Evolutionary conservation across 352 stramenopile genomes (phyloP), one percentile per base, ranked within the genome.

Genomic region (Phytophthora cactorum): DNA sequence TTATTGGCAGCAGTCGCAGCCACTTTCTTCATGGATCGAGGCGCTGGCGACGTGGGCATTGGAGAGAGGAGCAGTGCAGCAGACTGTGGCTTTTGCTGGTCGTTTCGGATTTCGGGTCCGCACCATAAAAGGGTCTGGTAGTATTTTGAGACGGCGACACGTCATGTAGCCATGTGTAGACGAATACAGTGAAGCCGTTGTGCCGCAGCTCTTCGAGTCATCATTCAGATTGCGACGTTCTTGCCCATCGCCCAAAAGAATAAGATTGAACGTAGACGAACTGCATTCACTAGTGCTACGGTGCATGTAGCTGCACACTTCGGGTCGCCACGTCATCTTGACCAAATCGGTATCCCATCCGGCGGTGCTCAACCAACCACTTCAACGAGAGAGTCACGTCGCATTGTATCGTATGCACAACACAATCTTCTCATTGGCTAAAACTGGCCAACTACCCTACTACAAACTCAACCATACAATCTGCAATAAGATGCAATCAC

Each of bases 31-130:
- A 53, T 9, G 31, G 62, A 72, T n/a, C 52, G 62, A 36, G 52
- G 56, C 3, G 68, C 63, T 41, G 68, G 63, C 5, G 68, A 75
- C 22, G 56, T 65, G 6, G 68, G 56, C 68, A 75, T 75, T 44
- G 12, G 32, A 29, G 31, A 49, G 38, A 53, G 29, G 38, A 51
- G 25, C 38, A 10, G 7, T 15, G 10, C 8, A 11, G 17, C 2
- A 27, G 14, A 44, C 11, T 56, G 25, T 28, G 15, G 32, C 52
- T 17, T 22, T 22, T 6, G 7, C 10, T 51, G 31, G 52, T 65
- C 59, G 59, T 73, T 65, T 73, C 52, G 43, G 22, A 45, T 28
- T 51, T 28, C 6, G n/a, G n/a, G 3, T 43, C n/a, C 41, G 27
- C 34, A 57, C 49, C 59, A 72, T 69, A 73, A 72, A 72, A 68